Conservation (phyloP, 2,329 filamentous ascomycete genomes). For the Paecilomyces variotii region DNA sequence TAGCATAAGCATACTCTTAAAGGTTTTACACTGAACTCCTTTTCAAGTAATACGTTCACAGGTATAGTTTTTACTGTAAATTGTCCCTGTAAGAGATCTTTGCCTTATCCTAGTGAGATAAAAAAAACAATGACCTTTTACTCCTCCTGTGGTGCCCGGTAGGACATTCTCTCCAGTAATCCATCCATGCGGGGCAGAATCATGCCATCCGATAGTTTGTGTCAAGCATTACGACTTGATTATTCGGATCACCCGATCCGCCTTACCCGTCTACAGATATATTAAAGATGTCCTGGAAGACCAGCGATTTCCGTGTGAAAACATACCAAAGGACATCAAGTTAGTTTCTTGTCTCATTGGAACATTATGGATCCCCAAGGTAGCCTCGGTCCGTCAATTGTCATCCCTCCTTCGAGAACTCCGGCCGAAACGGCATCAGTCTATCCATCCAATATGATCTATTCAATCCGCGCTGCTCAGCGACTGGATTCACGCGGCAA, state of each 20-base stretch:
- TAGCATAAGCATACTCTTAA: not conserved
- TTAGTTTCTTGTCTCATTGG: too few relatives aligned
- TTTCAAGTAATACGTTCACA: not conserved
- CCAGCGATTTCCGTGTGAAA: not conserved
- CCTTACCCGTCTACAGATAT: not conserved
- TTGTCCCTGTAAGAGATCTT: not conserved
- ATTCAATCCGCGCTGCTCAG: conserved; percentile 14
- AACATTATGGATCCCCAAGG: not conserved
- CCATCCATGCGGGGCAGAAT: not conserved
- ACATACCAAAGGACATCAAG: too few relatives aligned
- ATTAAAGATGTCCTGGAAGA: not conserved
- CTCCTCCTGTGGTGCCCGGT: not conserved
- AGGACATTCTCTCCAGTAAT: not conserved
- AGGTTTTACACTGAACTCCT: not conserved
- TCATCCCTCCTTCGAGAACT: not conserved
- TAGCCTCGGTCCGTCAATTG: not conserved
- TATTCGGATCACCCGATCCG: not conserved
- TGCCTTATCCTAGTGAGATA: not conserved
- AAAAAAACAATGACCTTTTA: too few relatives aligned
- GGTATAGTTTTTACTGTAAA: not conserved
- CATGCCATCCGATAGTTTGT: not conserved
- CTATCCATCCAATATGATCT: not conserved
- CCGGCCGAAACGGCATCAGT: not conserved
- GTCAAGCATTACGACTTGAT: not conserved
- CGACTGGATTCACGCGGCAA: conserved; percentile 28